Evolutionary conservation across 2,329 filamentous ascomycete species (phyloP).

Genomic region (Claviceps pazoutovae): DNA sequence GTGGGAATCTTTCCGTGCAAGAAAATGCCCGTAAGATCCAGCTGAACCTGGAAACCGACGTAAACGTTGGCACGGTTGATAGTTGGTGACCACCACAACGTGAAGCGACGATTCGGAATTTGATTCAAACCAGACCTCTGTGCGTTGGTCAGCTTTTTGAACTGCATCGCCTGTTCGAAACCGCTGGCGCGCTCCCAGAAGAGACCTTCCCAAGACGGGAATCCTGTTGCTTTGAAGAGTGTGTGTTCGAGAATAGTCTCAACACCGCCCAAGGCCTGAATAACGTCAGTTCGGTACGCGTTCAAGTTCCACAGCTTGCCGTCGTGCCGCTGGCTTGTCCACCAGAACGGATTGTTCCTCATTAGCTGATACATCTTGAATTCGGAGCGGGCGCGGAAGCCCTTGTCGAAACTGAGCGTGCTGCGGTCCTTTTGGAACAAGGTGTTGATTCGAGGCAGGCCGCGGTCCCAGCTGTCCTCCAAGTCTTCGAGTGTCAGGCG

Average conservation of each 20-base stretch:
- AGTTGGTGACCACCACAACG: constrained; percentile 90
- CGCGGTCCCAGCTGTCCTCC: constrained; percentile 96
- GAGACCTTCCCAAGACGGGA: constrained; percentile 90
- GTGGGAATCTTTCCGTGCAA: constrained; percentile 98
- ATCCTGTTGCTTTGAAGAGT: constrained; percentile 90
- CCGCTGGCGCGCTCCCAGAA: constrained; percentile 59
- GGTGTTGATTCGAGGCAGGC: constrained; percentile 94
- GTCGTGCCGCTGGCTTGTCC: constrained; percentile 94
- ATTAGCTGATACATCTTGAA: constrained; percentile 98
- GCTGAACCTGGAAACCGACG: constrained; percentile 96
- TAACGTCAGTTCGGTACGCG: constrained; percentile 89
- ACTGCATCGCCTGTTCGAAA: constrained; percentile 68
- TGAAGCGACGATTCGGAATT: constrained; percentile 97
- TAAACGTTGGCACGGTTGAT: constrained; percentile 96
- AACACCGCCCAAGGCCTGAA: constrained; percentile 89
- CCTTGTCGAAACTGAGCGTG: constrained; percentile 95
- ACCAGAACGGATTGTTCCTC: constrained; percentile 99
- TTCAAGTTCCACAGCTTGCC: constrained; percentile 97
- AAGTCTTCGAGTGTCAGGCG: constrained; percentile 89
- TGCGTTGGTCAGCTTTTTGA: constrained; percentile 97
- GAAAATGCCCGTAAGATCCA: constrained; percentile 97
- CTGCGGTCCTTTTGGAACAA: constrained; percentile 97
- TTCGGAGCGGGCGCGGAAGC: constrained; percentile 86
- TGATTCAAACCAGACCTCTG: constrained; percentile 95
- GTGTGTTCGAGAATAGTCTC: constrained; percentile 97